These are phyloP conservation scores for Tetraselmis chui DNA, from an alignment of 139 green algal genomes.

Conservation along the genomic window DNA sequence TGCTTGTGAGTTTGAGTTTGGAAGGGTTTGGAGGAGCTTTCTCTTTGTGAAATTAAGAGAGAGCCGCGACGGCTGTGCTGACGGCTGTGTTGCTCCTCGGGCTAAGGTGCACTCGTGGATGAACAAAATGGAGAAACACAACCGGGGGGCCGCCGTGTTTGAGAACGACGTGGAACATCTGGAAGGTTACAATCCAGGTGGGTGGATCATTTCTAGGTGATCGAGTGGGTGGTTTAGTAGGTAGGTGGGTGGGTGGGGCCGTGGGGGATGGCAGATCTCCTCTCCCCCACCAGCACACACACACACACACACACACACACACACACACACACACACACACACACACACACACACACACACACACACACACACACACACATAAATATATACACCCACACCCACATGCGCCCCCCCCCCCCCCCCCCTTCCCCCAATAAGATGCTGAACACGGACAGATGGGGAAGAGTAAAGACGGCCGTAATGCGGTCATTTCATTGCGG, in stretches of 20 bases:
- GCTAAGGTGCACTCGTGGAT: constrained; percentile 33
- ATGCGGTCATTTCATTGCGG: not conserved
- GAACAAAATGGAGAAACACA: constrained; percentile 37
- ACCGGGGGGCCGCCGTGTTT: constrained; percentile 11
- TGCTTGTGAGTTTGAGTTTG: no score
- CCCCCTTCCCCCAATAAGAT: not conserved
- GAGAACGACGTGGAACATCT: not conserved
- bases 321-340: no score
- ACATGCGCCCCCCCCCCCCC: not conserved
- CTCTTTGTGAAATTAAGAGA: no score
- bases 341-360: no score
- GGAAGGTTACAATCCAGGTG: not conserved
- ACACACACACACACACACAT: not conserved
- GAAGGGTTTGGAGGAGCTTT: no score
- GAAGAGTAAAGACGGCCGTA: not conserved
- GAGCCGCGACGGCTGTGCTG: no score
- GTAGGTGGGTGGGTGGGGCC: no score
- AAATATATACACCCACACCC: not conserved
- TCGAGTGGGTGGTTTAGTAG: no score
- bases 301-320: no score
- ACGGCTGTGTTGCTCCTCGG: no score
- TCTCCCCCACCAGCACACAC: no score
- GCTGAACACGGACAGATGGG: not conserved
- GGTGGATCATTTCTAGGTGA: not conserved
- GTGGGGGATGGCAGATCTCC: no score